Base-by-base conservation (phyloP, 1,139 yeast genomes). In the Protomyces gravidus region DNA sequence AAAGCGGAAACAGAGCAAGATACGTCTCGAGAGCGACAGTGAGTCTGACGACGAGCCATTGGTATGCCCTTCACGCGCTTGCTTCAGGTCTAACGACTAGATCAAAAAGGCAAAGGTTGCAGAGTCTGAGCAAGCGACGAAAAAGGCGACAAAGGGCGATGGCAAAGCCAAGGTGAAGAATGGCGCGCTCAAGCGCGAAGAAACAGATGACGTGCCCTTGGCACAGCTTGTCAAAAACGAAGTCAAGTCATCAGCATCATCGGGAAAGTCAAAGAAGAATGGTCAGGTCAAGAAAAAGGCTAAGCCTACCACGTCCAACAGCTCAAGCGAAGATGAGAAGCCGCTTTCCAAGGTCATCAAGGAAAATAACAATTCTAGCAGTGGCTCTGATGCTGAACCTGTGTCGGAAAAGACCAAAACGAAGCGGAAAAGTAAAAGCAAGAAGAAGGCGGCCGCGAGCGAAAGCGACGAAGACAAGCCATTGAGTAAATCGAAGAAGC, bases 1-100 rank as follows among this genome's bases (percentile, higher is more conserved):
- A 7, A 53, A 53, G 36, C 13, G 58, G 45, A 53, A 53, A 28
- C 45, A 53, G 39, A 53, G 58, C 51, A 53, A 46, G 32, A 46
- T 53, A 6, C 46, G 46, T 2, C 26, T 53, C 13, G 58, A 32
- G 11, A 32, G 46, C n/a, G 58, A 53, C 21, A 50, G 45, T 17
- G 40, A 39, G 21, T 46, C 50, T 19, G 50, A 46, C 36, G 57
- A 52, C 3, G 57, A 52, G 33, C 57, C 57, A 11, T 9, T 45
- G 47, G 58, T 53, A 46, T 3, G 46, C 11, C 13, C n/a, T 17
- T 13, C 17, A 2, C 21, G 45, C 21, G 19, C 25, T 26, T 17
- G 48, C 23, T 25, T 9, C 5, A 25, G 9, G 19, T 11, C 50
- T 46, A 46, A 46, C 15, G 28, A 21, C 23, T 4, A 52, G 57